Percentiles rank a stretch among this genome's conserved stretches.
Evolutionary conservation across 495 filamentous ascomycete genomes (phyloP).

Genomic region (Echria macrotheca): DNA sequence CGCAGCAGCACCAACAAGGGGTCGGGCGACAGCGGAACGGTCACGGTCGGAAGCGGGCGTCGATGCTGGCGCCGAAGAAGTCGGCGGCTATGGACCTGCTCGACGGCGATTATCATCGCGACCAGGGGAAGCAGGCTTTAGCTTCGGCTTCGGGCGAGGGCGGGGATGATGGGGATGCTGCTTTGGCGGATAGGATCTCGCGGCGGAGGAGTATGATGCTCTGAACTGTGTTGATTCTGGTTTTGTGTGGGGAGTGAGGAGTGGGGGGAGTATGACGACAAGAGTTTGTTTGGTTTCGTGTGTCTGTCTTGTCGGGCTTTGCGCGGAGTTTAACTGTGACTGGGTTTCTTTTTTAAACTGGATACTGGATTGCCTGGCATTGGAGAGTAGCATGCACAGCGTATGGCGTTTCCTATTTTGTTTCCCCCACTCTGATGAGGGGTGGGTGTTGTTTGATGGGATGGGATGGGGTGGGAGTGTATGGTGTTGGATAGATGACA

Average conservation of each 20-base stretch:
- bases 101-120: conserved; percentile 5
- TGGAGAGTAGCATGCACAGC: conserved; percentile 13
- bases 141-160: neutral
- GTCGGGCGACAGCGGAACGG: too few relatives aligned
- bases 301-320: too few relatives aligned
- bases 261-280: too few relatives aligned
- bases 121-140: too few relatives aligned
- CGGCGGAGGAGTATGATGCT: conserved; percentile 54
- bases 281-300: neutral
- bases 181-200: conserved; percentile 19
- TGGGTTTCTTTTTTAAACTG: neutral
- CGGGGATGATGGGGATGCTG: neutral
- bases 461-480: too few relatives aligned
- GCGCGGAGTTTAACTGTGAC: too few relatives aligned
- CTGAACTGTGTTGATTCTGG: conserved; percentile 34
- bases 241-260: too few relatives aligned
- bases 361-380: conserved; percentile 4
- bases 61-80: conserved; percentile 35
- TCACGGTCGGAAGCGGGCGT: conserved; percentile 37
- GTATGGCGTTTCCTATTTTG: conserved; percentile 23
- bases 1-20: conserved; percentile 13
- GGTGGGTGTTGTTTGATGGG: too few relatives aligned
- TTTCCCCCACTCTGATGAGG: too few relatives aligned
- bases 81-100: conserved; percentile 15
- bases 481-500: too few relatives aligned